A percentile compares a stretch with the other conserved stretches of the same genome.
phyloP scores from a whole-genome alignment of 2,329 filamentous ascomycete species.

The Claviceps digitariae region DNA sequence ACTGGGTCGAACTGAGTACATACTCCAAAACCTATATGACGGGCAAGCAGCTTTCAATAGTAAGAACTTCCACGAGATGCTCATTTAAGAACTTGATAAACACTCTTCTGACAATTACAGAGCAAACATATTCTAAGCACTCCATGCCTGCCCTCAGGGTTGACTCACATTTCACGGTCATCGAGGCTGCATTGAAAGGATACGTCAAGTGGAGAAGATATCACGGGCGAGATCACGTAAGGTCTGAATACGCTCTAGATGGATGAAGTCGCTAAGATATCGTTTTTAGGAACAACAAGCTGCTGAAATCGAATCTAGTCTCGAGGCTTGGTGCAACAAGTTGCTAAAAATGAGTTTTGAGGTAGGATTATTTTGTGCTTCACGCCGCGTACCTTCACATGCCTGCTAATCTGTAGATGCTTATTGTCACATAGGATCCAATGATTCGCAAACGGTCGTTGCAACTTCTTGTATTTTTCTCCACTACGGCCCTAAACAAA shows the following conservation, averaged over 20 bases:
- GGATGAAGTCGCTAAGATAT: neutral
- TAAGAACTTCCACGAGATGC: constrained; percentile 19
- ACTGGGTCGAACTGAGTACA: constrained; percentile 60
- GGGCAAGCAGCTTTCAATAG: constrained; percentile 53
- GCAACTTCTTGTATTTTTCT: constrained; percentile 73
- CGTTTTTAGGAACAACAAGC: constrained; percentile 32
- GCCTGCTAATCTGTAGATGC: neutral
- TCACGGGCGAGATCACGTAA: constrained; percentile 17
- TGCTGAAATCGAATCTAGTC: constrained; percentile 43
- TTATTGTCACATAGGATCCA: constrained; percentile 45
- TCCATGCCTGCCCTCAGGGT: constrained; percentile 63
- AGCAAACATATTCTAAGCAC: constrained; percentile 50
- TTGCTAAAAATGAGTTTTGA: constrained; percentile 61
- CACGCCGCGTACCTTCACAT: neutral
- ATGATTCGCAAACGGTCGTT: constrained; percentile 70
- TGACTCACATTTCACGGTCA: constrained; percentile 79
- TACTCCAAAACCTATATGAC: constrained; percentile 64
- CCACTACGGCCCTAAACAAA: constrained; percentile 64
- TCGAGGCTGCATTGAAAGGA: constrained; percentile 79
- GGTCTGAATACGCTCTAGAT: constrained; percentile 1
- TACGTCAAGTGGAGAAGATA: constrained; percentile 61
- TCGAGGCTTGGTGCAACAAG: constrained; percentile 60
- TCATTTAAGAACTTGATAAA: neutral
- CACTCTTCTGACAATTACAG: constrained; percentile 16
- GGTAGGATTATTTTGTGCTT: constrained; percentile 16